phyloP scores from a whole-genome alignment of 108 stramenopile genomes.

The Pelagomonas calceolata region DNA sequence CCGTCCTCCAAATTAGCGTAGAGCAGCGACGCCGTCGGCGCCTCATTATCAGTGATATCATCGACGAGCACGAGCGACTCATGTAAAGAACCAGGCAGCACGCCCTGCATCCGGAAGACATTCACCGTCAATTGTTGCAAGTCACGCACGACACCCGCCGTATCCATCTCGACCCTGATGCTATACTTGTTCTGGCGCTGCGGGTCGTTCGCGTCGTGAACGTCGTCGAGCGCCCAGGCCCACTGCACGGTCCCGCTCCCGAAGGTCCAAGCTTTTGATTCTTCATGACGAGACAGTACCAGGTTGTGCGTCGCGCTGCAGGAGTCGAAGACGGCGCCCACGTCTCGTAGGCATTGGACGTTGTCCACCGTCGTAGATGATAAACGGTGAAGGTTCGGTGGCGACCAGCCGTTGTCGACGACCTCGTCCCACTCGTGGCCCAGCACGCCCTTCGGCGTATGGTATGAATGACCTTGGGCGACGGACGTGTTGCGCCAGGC shows the following conservation, averaged over 20 bases:
- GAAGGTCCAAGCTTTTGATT: neutral
- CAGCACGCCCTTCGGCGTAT: neutral
- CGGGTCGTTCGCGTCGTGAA: neutral
- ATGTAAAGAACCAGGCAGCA: too few species aligned
- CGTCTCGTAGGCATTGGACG: neutral
- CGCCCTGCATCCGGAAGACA: too few species aligned
- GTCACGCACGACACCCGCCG: neutral
- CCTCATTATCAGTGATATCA: too few species aligned
- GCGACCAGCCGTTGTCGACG: constrained; percentile 1
- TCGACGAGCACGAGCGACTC: too few species aligned
- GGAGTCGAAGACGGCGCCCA: neutral
- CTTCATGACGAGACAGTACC: neutral
- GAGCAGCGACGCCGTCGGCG: too few species aligned
- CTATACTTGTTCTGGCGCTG: neutral
- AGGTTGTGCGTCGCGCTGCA: neutral
- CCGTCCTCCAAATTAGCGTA: too few species aligned
- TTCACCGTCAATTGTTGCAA: neutral
- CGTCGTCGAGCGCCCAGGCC: neutral
- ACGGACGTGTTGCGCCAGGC: neutral
- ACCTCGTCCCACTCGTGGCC: constrained; percentile 16
- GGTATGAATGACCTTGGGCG: neutral
- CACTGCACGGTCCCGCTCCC: constrained; percentile 1
- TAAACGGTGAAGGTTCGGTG: neutral
- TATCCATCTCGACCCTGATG: neutral
- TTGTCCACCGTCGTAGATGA: neutral